Conservation (phyloP, 176 grass and related monocot genomes). For the Chrysopogon serrulatus region DNA sequence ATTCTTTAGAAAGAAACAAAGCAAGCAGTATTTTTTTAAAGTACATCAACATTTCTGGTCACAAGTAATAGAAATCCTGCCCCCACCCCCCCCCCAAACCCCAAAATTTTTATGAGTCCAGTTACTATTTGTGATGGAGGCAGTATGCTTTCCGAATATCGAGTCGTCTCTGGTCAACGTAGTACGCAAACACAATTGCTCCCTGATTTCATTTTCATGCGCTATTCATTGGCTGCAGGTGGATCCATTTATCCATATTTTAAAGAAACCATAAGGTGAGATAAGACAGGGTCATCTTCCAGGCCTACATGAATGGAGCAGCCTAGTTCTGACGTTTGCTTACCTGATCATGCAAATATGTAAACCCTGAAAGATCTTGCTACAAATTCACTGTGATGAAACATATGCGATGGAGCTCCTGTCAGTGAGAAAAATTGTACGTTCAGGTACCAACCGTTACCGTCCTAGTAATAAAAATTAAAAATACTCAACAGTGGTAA, state of each 20-base stretch:
- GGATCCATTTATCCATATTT: slow-evolving; percentile 10
- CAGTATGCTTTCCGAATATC: slow-evolving; percentile 9
- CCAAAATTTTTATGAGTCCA: neutral
- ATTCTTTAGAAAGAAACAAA: neutral
- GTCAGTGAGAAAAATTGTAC: neutral
- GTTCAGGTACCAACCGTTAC: neutral
- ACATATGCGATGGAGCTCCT: neutral
- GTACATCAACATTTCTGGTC: neutral
- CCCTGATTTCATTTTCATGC: slow-evolving; percentile 13
- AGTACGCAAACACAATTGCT: neutral
- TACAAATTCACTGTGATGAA: neutral
- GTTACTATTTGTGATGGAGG: slow-evolving; percentile 26
- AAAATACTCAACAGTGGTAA: neutral
- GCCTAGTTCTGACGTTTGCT: neutral
- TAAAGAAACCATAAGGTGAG: slow-evolving; percentile 6
- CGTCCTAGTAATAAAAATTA: neutral
- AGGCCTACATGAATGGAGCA: neutral
- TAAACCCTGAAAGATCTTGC: neutral
- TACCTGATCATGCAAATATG: neutral
- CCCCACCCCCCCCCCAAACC: neutral
- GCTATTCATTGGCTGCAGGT: slow-evolving; percentile 14
- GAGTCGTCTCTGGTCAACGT: neutral
- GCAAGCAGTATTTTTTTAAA: neutral
- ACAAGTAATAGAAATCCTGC: neutral
- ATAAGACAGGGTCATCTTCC: slow-evolving; percentile 1